phyloP scores from a whole-genome alignment of 2,329 filamentous ascomycete genomes.

The Drechmeria coniospora region DNA sequence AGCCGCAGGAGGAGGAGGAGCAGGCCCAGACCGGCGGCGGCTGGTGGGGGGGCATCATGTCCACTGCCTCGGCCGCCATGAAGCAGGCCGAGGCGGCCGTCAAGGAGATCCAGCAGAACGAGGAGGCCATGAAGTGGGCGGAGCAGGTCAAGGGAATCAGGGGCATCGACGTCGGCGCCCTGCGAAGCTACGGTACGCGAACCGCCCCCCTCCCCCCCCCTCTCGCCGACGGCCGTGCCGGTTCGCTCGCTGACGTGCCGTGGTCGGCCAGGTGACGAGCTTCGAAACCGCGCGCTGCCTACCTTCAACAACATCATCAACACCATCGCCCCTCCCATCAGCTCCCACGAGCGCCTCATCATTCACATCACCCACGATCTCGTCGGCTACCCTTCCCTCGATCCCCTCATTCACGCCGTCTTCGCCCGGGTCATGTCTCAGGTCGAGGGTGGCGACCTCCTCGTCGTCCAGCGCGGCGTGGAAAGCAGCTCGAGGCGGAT shows the following conservation, averaged over 20 bases:
- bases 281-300: slow-evolving; percentile 73
- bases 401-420: slow-evolving; percentile 79
- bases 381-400: slow-evolving; percentile 82
- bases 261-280: slow-evolving; percentile 58
- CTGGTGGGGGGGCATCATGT: slow-evolving; percentile 80
- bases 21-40: slow-evolving; percentile 41
- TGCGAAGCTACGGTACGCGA: slow-evolving; percentile 33
- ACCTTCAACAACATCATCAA: slow-evolving; percentile 92
- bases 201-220: background rate
- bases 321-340: slow-evolving; percentile 89
- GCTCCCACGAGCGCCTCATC: slow-evolving; percentile 87
- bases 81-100: slow-evolving; percentile 88
- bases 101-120: slow-evolving; percentile 89
- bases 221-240: background rate
- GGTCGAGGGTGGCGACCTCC: slow-evolving; percentile 87
- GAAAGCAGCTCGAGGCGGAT: slow-evolving; percentile 60
- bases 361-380: slow-evolving; percentile 97
- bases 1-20: slow-evolving; percentile 14
- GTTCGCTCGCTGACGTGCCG: slow-evolving; percentile 1
- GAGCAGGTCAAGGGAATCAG: slow-evolving; percentile 66
- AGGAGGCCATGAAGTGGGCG: slow-evolving; percentile 92
- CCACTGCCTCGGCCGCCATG: slow-evolving; percentile 69
- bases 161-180: slow-evolving; percentile 53
- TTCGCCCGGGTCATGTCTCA: slow-evolving; percentile 98
- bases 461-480: slow-evolving; percentile 86